phyloP scores from a whole-genome alignment of 106 monocot species.

The Acorus calamus region DNA sequence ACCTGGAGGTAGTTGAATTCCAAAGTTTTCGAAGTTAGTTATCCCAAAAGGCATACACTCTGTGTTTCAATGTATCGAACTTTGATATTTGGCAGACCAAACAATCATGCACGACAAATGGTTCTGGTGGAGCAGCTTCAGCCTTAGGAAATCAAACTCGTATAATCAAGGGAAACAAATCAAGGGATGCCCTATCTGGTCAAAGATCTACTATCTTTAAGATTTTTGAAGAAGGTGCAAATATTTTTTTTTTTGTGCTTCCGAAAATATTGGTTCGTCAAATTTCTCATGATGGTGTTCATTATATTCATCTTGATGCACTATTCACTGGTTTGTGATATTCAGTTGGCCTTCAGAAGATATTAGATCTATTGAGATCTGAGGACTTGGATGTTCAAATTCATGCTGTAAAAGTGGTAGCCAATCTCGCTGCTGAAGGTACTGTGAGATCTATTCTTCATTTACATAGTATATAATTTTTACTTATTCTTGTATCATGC shows the following conservation, averaged over 20 bases:
- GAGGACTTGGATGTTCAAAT: slow-evolving; percentile 58
- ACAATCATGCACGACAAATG: slow-evolving; percentile 3
- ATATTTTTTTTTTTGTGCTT: too few relatives aligned
- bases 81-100: slow-evolving; percentile 15
- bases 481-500: too few relatives aligned
- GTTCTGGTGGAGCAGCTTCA: slow-evolving; percentile 14
- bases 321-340: slow-evolving; percentile 6
- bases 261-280: neutral
- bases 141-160: slow-evolving; percentile 10
- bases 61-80: too few relatives aligned
- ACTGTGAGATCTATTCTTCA: neutral
- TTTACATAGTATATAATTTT: neutral
- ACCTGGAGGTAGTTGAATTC: slow-evolving; percentile 30
- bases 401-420: slow-evolving; percentile 65
- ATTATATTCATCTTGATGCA: slow-evolving; percentile 5
- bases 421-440: slow-evolving; percentile 97
- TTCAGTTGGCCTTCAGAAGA: slow-evolving; percentile 57
- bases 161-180: slow-evolving; percentile 25
- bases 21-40: neutral
- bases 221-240: slow-evolving; percentile 62
- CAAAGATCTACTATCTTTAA: slow-evolving; percentile 49
- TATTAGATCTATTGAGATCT: slow-evolving; percentile 51
- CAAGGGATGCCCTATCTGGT: slow-evolving; percentile 29
- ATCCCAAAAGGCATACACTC: neutral
- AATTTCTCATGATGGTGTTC: neutral